Percentiles rank a stretch among this genome's conserved stretches.
Conservation (phyloP, 2,329 filamentous ascomycete species). For the Aspergillus hiratsukae region DNA sequence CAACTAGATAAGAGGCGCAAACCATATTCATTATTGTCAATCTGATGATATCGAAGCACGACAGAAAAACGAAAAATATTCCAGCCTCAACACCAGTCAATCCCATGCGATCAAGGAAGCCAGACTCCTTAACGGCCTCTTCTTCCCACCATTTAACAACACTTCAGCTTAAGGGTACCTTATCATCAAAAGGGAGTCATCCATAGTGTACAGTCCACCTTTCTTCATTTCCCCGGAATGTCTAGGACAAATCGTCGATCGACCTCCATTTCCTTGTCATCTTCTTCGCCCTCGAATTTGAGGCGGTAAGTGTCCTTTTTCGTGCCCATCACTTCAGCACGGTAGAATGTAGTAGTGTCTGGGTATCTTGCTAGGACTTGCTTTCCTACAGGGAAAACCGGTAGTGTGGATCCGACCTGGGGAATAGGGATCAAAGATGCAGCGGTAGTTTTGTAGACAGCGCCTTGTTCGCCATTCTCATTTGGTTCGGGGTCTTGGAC, state of each 20-base stretch:
- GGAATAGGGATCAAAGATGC: constrained; percentile 75
- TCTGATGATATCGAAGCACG: neutral
- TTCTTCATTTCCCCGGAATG: constrained; percentile 49
- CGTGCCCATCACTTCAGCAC: constrained; percentile 72
- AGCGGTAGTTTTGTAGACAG: constrained; percentile 64
- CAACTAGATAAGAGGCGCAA: no score
- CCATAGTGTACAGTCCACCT: constrained; percentile 9
- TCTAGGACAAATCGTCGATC: constrained; percentile 73
- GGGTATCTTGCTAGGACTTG: constrained; percentile 75
- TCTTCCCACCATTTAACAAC: neutral
- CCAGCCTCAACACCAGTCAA: neutral
- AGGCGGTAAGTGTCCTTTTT: constrained; percentile 52
- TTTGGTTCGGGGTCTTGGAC: constrained; percentile 77
- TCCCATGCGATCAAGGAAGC: neutral
- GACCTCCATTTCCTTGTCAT: constrained; percentile 69
- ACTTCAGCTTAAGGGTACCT: constrained; percentile 13
- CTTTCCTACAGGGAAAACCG: constrained; percentile 61
- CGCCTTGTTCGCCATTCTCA: constrained; percentile 58
- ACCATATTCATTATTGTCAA: neutral
- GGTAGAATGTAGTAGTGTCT: constrained; percentile 80
- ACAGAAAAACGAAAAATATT: neutral
- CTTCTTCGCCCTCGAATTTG: constrained; percentile 75
- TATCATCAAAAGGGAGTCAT: constrained; percentile 21
- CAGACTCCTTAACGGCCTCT: constrained; percentile 1
- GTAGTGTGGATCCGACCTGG: constrained; percentile 53